Conservation (phyloP, 352 stramenopile genomes). For the Phytophthora rubi region DNA sequence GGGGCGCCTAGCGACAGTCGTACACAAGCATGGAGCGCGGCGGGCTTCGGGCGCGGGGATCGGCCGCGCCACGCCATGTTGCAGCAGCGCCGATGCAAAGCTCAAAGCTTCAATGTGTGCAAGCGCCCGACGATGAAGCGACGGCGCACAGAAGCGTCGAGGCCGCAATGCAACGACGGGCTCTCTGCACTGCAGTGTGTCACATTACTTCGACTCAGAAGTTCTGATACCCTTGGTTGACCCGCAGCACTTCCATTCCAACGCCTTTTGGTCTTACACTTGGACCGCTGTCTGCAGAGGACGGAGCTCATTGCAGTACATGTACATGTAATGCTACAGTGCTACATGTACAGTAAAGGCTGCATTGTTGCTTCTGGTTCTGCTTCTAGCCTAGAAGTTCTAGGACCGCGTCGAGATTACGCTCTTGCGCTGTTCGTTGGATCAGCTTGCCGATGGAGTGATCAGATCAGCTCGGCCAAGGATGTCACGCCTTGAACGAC, state of each 20-base stretch:
- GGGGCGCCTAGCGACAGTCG: not conserved
- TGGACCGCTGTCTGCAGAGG: not conserved
- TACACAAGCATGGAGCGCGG: not conserved
- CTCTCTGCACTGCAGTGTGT: not conserved
- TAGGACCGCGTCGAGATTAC: not conserved
- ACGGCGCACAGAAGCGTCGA: not conserved
- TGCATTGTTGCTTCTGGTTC: too few species aligned
- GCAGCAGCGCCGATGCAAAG: not conserved
- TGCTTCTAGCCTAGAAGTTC: too few species aligned
- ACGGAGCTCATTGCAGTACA: too few species aligned
- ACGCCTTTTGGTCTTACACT: not conserved
- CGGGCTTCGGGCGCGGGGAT: not conserved
- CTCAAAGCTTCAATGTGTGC: not conserved
- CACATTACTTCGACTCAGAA: not conserved
- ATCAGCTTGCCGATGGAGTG: not conserved
- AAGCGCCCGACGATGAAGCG: too few species aligned
- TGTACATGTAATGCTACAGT: too few species aligned
- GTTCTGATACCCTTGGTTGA: not conserved
- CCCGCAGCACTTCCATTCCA: too few species aligned
- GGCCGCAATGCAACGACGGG: not conserved
- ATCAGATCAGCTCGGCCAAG: not conserved
- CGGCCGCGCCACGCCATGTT: not conserved
- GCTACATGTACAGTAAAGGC: not conserved
- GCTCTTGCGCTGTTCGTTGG: not conserved
- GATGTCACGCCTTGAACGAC: not conserved